Conservation (phyloP, 2,329 filamentous ascomycete genomes). For the Hypoxylon sp. region DNA sequence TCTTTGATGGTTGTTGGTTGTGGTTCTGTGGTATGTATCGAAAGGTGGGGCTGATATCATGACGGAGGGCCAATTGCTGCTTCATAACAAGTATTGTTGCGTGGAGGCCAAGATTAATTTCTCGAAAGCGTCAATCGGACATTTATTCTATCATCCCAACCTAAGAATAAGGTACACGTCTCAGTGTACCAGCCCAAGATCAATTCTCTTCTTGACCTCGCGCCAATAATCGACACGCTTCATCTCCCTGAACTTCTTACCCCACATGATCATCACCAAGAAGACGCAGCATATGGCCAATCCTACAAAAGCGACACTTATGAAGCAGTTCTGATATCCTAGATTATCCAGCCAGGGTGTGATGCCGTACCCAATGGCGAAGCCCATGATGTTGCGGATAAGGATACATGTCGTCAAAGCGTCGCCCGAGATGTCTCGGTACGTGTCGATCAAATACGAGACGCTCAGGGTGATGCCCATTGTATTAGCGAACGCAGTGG, state of each 20-base stretch:
- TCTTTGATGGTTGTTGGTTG: background rate
- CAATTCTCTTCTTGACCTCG: slow-evolving; percentile 51
- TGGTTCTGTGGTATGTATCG: background rate
- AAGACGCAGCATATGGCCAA: slow-evolving; percentile 53
- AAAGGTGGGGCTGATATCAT: too few relatives aligned
- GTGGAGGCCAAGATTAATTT: background rate
- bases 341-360: slow-evolving; percentile 62
- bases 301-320: slow-evolving; percentile 55
- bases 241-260: slow-evolving; percentile 51
- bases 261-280: slow-evolving; percentile 53
- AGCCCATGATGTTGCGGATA: slow-evolving; percentile 59
- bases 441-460: slow-evolving; percentile 60
- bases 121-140: background rate
- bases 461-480: slow-evolving; percentile 58
- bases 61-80: background rate
- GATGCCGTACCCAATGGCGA: slow-evolving; percentile 60
- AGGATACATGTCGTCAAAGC: slow-evolving; percentile 59
- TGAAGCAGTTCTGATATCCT: slow-evolving; percentile 63
- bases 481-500: slow-evolving; percentile 55
- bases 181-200: slow-evolving; percentile 52
- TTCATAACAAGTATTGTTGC: background rate
- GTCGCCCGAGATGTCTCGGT: slow-evolving; percentile 59
- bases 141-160: background rate
- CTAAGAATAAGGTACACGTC: background rate
- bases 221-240: slow-evolving; percentile 53